Percentiles rank a stretch among this genome's conserved stretches.
Evolutionary conservation across 768 basidiomycete species (phyloP).

Genomic region (Amanita jacksonii): DNA sequence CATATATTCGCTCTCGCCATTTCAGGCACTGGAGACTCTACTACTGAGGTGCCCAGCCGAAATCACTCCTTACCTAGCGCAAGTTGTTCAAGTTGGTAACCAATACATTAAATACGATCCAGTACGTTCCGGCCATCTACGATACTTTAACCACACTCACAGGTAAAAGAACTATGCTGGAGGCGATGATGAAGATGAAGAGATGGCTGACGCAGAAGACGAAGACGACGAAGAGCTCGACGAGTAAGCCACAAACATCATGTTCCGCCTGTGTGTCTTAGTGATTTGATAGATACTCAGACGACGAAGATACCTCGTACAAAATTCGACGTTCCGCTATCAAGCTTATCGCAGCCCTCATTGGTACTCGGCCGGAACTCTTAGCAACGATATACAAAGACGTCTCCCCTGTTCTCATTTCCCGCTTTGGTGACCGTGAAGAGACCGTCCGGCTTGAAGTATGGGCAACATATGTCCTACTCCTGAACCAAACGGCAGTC

Average conservation of each 20-base stretch:
- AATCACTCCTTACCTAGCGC: constrained; percentile 58
- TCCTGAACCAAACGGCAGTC: constrained; percentile 77
- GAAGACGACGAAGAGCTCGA: constrained; percentile 79
- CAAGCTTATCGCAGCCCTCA: constrained; percentile 76
- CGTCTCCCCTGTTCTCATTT: constrained; percentile 82
- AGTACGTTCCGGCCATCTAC: constrained; percentile 37
- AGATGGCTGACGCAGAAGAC: constrained; percentile 60
- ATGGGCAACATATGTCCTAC: constrained; percentile 74
- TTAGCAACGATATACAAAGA: constrained; percentile 70
- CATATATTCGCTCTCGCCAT: not conserved
- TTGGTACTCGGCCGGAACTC: constrained; percentile 86
- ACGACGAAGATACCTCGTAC: constrained; percentile 98
- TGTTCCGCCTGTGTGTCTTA: not conserved
- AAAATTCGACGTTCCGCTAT: constrained; percentile 93
- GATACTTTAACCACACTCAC: not conserved
- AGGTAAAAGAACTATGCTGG: constrained; percentile 40
- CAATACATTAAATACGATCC: constrained; percentile 91
- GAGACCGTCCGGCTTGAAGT: constrained; percentile 90
- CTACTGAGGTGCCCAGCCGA: constrained; percentile 80
- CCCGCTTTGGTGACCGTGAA: constrained; percentile 90
- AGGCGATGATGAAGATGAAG: constrained; percentile 39
- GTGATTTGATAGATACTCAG: constrained; percentile 61
- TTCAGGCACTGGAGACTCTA: constrained; percentile 75
- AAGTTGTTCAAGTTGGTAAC: constrained; percentile 61
- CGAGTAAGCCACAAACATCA: no score